Evolutionary conservation across 257 asterid genomes (phyloP), one percentile per base, ranked within the genome.

Genomic region (Salvia splendens): DNA sequence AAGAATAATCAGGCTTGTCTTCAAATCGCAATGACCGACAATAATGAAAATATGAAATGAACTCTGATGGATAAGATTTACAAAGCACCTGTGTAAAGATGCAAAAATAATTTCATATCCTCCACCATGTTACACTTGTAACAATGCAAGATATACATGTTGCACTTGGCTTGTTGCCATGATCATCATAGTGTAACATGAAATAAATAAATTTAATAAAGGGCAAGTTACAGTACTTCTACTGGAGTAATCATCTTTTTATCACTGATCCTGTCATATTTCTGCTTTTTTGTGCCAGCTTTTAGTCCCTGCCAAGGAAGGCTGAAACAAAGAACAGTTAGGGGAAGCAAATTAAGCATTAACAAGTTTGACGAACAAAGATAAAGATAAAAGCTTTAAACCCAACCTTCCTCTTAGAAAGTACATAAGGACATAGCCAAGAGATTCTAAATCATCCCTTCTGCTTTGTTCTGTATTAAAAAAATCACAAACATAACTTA

Each of bases 231-330:
- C 46, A 67, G 61, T 85, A 92, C 98, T 82, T 93, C 98, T 63
- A 93, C 78, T 30, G 97, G 92, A 7, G 98, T 90, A 78, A 82
- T 86, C 98, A 93, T 93, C 86, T 93, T 93, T 85, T 90, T 90
- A 85, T 93, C 98, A 63, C 98, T 90, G 79, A 93, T 93, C 77
- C 79, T 86, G 81, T 93, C 98, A 70, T 93, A 93, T 67, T 93
- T 93, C 86, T 93, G 98, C 82, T 93, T 93, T 78, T 93, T 93
- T 20, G 97, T 88, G 69, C 96, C 98, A 70, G 97, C 98, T 84
- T 86, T 93, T 75, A 89, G 71, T 47, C 97, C 98, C 65, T 88
- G 97, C 98, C 98, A 92, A 36, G 97, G 98, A 73, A 93, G 97
- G 78, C 98, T 90, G 69, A 47, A 45, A 71, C 36, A 54, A 46